Percentiles rank a stretch among this genome's conserved stretches.
Conservation (phyloP, 2,329 filamentous ascomycete genomes). For the Malbranchea zuffiana region DNA sequence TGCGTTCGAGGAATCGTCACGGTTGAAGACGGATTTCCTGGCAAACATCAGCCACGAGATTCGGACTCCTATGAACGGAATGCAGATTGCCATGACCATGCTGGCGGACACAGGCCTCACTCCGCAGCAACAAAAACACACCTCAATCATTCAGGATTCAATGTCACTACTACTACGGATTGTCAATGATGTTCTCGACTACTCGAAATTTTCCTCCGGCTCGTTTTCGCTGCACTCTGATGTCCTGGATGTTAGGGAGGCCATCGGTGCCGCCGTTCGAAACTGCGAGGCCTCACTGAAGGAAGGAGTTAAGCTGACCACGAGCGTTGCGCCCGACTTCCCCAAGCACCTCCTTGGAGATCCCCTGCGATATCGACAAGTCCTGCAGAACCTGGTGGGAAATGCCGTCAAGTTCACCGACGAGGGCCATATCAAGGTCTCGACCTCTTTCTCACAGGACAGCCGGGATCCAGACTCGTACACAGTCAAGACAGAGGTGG, state of each 20-base stretch:
- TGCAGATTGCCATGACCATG: slow-evolving; percentile 50
- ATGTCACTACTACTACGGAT: slow-evolving; percentile 48
- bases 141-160: slow-evolving; percentile 49
- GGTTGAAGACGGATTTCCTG: slow-evolving; percentile 50
- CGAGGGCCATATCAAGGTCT: slow-evolving; percentile 41
- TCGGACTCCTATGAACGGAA: slow-evolving; percentile 54
- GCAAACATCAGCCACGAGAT: slow-evolving; percentile 56
- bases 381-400: slow-evolving; percentile 49
- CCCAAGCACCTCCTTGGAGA: slow-evolving; percentile 45
- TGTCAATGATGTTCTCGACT: slow-evolving; percentile 57
- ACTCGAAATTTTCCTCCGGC: slow-evolving; percentile 51
- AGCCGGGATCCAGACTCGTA: slow-evolving; percentile 30
- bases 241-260: slow-evolving; percentile 36
- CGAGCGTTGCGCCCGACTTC: slow-evolving; percentile 36
- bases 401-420: slow-evolving; percentile 55
- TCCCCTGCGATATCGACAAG: slow-evolving; percentile 50
- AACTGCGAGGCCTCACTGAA: slow-evolving; percentile 40
- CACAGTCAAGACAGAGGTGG: slow-evolving; percentile 41
- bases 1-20: slow-evolving; percentile 50
- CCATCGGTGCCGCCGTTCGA: slow-evolving; percentile 41
- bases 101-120: slow-evolving; percentile 45
- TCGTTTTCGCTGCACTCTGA: slow-evolving; percentile 47
- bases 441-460: too few species aligned
- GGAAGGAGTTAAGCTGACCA: slow-evolving; percentile 38
- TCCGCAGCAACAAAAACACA: slow-evolving; percentile 45